Base-by-base conservation (phyloP, 1,284 basidiomycete genomes). In the Ustilago crameri region DNA sequence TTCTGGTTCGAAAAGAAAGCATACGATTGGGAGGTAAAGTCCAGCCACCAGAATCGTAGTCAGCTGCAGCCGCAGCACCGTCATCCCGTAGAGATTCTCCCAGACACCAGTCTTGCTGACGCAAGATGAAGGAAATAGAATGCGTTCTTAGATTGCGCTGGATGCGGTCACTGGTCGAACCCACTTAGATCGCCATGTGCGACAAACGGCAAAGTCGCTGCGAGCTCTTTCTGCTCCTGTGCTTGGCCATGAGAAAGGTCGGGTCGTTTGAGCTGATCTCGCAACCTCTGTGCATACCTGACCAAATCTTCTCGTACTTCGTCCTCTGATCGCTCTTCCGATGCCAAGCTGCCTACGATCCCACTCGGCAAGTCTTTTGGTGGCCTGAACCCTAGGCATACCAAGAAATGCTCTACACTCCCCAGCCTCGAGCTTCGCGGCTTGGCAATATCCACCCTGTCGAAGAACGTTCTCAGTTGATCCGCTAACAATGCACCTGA, bases 321-420 rank as follows among this genome's bases (percentile, higher is more conserved):
- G 0, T 70, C 61, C 14, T 64, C 61, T 17, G 23, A 45, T n/a
- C 26, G 8, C 27, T n/a, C 35, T 3, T 34, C 9, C 2, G 42
- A 44, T 22, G 58, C 58, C 2, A 63, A 38, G 20, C 48, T 55
- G 2, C 55, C 67, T 3, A 64, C 54, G 18, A 64, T 50, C 3
- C 57, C 60, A 12, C 41, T 41, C 12, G 68, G 68, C 34, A 70
- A 35, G 9, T 44, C n/a, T 27, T 54, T 38, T 4, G 70, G 70
- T 9, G 70, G 70, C 12, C 32, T 30, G 75, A 86, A 87, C 53
- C 86, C 85, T 10, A 85, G 81, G 72, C 86, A 87, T 18, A 87
- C 85, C 24, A 88, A 81, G 76, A 88, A 88, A 2, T 87, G 86
- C 82, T 88, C 87, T 84, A 82, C 62, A 26, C 54, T 69, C 27